A percentile compares a stretch with the other conserved stretches of the same genome.
Conservation (phyloP, 1,139 yeast species). For the Debaryomyces robertsiae region DNA sequence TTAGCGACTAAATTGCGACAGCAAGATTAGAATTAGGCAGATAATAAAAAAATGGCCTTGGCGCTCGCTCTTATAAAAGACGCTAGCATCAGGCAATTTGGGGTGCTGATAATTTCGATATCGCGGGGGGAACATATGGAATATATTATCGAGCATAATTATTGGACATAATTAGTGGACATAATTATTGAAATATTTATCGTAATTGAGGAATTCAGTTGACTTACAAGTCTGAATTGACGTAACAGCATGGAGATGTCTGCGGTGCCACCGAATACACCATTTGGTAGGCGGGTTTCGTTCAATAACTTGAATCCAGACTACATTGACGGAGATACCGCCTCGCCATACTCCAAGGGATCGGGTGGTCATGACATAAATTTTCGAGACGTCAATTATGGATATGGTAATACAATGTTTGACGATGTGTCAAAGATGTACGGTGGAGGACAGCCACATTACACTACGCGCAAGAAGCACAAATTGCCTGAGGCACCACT, state of each 20-base stretch:
- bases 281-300: constrained; percentile 43
- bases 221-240: too few species aligned
- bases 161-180: too few species aligned
- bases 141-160: too few species aligned
- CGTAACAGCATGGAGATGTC: constrained; percentile 3
- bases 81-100: too few species aligned
- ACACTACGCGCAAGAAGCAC: constrained; percentile 15
- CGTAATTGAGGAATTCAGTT: too few species aligned
- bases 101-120: too few species aligned
- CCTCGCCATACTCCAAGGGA: neutral
- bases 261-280: constrained; percentile 1
- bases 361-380: constrained; percentile 1
- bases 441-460: constrained; percentile 4
- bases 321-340: constrained; percentile 14
- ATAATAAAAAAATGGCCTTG: too few species aligned
- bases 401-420: constrained; percentile 18
- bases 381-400: constrained; percentile 17
- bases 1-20: too few species aligned
- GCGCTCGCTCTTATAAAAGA: too few species aligned
- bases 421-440: constrained; percentile 16
- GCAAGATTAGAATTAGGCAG: too few species aligned
- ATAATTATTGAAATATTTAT: too few species aligned
- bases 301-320: constrained; percentile 46
- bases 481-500: constrained; percentile 34
- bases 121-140: too few species aligned